Evolutionary conservation across 805 yeast species (phyloP).

Genomic region (Nakazawaea wyomingensis): DNA sequence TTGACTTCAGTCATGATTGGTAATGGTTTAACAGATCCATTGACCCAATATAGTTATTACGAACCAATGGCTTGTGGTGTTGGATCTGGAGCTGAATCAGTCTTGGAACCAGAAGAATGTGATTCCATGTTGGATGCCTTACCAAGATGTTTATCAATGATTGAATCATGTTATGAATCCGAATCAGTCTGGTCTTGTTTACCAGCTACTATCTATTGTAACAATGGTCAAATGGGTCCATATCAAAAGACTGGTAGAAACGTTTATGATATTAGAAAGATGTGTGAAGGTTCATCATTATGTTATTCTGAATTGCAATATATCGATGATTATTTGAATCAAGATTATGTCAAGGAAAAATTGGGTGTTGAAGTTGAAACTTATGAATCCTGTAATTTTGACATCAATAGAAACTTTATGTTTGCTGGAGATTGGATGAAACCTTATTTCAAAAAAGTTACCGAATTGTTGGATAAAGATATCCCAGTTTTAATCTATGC

Average conservation of each 20-base stretch:
- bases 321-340: constrained; percentile 48
- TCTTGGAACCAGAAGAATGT: constrained; percentile 67
- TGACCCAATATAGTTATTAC: constrained; percentile 71
- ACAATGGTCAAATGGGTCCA: constrained; percentile 56
- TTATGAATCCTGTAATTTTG: constrained; percentile 47
- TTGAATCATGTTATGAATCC: constrained; percentile 59
- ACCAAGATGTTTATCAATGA: constrained; percentile 60
- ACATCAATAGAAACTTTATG: constrained; percentile 43
- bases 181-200: constrained; percentile 55
- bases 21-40: constrained; percentile 86
- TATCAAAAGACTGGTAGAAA: constrained; percentile 54
- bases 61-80: constrained; percentile 93
- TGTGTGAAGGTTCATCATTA: constrained; percentile 45
- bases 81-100: constrained; percentile 73
- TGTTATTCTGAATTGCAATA: constrained; percentile 49
- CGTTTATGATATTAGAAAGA: constrained; percentile 57
- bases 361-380: constrained; percentile 52
- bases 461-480: constrained; percentile 57
- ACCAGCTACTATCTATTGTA: constrained; percentile 60
- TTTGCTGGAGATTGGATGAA: constrained; percentile 62
- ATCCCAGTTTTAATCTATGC: constrained; percentile 84
- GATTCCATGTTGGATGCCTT: constrained; percentile 53
- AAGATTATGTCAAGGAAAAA: constrained; percentile 45
- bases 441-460: constrained; percentile 55
- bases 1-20: constrained; percentile 83